Evolutionary conservation across 305 asterid genomes (phyloP).

Genomic region (Plantago lanceolata): DNA sequence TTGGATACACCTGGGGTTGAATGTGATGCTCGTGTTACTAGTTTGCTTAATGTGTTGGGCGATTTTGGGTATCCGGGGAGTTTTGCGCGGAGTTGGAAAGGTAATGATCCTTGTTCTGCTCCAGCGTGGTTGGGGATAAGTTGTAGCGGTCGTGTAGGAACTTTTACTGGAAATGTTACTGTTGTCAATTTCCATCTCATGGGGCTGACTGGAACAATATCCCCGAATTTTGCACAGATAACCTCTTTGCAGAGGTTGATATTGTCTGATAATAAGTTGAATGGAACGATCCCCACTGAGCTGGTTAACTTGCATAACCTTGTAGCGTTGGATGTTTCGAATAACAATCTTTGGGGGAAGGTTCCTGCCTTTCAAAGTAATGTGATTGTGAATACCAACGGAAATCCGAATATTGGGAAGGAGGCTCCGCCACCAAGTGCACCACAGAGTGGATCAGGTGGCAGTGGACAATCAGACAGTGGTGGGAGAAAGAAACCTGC

Average conservation of each 20-base stretch:
- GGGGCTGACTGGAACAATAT: slow-evolving; percentile 60
- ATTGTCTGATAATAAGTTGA: slow-evolving; percentile 51
- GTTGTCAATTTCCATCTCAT: slow-evolving; percentile 57
- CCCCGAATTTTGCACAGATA: slow-evolving; percentile 50
- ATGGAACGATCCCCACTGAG: slow-evolving; percentile 64
- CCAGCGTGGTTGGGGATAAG: slow-evolving; percentile 59
- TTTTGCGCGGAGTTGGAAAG: slow-evolving; percentile 64
- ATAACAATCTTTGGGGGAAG: slow-evolving; percentile 62
- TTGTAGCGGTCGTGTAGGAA: slow-evolving; percentile 38
- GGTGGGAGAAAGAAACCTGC: slow-evolving; percentile 47
- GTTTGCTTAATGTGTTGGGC: slow-evolving; percentile 50
- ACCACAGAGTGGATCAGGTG: slow-evolving; percentile 26
- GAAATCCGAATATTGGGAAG: slow-evolving; percentile 67
- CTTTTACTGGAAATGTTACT: no score
- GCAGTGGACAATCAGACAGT: not conserved
- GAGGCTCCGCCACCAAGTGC: slow-evolving; percentile 49
- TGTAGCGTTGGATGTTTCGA: slow-evolving; percentile 52
- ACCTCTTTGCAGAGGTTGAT: slow-evolving; percentile 51
- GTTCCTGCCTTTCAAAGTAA: slow-evolving; percentile 46
- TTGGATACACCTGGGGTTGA: slow-evolving; percentile 40
- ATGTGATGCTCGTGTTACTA: slow-evolving; percentile 54
- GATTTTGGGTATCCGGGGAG: slow-evolving; percentile 54
- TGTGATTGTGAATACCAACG: slow-evolving; percentile 45
- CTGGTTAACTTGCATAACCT: slow-evolving; percentile 51
- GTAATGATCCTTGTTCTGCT: slow-evolving; percentile 61